These are phyloP conservation scores for Rubia yunnanensis DNA, from an alignment of 257 asterid genomes.

Conservation along the genomic window DNA sequence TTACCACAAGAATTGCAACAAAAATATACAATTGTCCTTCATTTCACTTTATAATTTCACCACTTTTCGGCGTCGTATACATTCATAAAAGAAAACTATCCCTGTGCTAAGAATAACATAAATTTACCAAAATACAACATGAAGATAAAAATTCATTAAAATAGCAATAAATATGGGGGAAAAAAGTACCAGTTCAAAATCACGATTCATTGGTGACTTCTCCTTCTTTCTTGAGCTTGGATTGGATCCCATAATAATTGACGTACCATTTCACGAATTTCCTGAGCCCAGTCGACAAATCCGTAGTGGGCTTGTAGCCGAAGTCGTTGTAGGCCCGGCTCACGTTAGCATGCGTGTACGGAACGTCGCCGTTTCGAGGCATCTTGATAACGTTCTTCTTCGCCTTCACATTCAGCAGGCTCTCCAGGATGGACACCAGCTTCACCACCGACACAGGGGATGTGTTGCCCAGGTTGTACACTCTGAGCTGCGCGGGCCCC, in stretches of 20 bases:
- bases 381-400: conserved; percentile 64
- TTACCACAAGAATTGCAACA: conserved; percentile 16
- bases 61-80: conserved; percentile 1
- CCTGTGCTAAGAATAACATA: conserved; percentile 31
- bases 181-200: conserved; percentile 18
- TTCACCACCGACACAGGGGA: conserved; percentile 90
- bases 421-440: conserved; percentile 70
- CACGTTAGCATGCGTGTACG: conserved; percentile 89
- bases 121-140: conserved; percentile 21
- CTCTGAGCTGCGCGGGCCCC: conserved; percentile 79
- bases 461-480: conserved; percentile 84
- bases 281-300: conserved; percentile 63
- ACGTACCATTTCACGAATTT: conserved; percentile 89
- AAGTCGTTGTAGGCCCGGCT: conserved; percentile 74
- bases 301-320: conserved; percentile 90
- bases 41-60: not conserved
- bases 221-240: conserved; percentile 67
- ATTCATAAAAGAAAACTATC: conserved; percentile 17
- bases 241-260: conserved; percentile 67
- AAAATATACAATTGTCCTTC: conserved; percentile 36
- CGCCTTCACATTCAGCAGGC: conserved; percentile 47
- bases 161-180: not conserved
- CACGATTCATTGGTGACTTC: conserved; percentile 24
- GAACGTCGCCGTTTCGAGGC: conserved; percentile 98
- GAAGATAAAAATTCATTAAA: not conserved